Evolutionary conservation across 2,329 filamentous ascomycete species (phyloP).

Genomic region (Diaporthe amygdali): DNA sequence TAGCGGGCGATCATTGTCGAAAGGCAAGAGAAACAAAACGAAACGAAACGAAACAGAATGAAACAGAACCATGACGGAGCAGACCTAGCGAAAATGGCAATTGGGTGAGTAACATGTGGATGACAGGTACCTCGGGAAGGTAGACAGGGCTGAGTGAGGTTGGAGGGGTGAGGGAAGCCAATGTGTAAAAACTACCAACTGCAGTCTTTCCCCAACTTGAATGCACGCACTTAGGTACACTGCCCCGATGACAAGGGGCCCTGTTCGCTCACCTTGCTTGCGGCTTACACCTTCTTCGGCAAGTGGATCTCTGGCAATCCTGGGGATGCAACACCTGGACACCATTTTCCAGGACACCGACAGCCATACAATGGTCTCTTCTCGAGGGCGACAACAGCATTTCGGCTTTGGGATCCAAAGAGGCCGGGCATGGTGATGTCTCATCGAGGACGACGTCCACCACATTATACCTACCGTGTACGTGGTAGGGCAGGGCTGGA

Average conservation of each 20-base stretch:
- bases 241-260: conserved; percentile 1
- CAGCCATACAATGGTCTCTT: not conserved
- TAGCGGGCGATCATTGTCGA: not conserved
- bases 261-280: not conserved
- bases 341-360: not conserved
- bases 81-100: not conserved
- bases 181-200: conserved; percentile 11
- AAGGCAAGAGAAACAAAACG: not conserved
- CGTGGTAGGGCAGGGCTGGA: too few relatives aligned
- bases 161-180: not conserved
- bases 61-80: not conserved
- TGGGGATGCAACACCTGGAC: not conserved
- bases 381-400: not conserved
- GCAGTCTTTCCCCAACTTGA: not conserved
- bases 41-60: not conserved
- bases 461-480: too few relatives aligned
- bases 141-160: not conserved
- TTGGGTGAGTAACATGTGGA: not conserved
- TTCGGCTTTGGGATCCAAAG: not conserved
- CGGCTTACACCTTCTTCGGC: not conserved
- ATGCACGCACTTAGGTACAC: not conserved
- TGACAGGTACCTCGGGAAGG: not conserved
- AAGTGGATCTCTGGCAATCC: not conserved
- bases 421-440: not conserved
- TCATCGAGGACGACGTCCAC: not conserved